phyloP scores from a whole-genome alignment of 805 yeast genomes.

The Yamadazyma ubonensis region DNA sequence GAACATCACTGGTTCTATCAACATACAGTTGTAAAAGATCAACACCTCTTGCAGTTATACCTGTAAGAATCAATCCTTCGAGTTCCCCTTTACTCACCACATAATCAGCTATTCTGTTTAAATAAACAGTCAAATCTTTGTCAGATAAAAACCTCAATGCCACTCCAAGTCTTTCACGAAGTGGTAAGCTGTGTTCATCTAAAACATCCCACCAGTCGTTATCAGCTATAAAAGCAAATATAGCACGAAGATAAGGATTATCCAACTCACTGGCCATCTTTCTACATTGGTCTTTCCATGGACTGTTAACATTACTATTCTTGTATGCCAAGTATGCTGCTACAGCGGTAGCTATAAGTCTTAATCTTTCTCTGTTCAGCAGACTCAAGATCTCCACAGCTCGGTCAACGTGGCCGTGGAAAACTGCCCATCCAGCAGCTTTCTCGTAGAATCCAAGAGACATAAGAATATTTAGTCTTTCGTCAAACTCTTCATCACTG shows the following conservation, averaged over 20 bases:
- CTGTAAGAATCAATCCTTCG: conserved; percentile 88
- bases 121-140: conserved; percentile 68
- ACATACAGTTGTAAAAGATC: conserved; percentile 83
- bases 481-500: conserved; percentile 71
- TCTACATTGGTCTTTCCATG: conserved; percentile 94
- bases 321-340: conserved; percentile 81
- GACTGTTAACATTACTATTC: conserved; percentile 56
- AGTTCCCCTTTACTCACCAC: conserved; percentile 80
- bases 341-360: conserved; percentile 88
- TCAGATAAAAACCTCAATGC: conserved; percentile 85
- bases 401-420: conserved; percentile 80
- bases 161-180: conserved; percentile 85
- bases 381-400: conserved; percentile 78
- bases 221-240: conserved; percentile 91
- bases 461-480: conserved; percentile 57
- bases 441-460: conserved; percentile 65
- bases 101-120: conserved; percentile 65
- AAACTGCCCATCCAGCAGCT: conserved; percentile 98
- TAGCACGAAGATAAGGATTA: conserved; percentile 85
- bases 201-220: conserved; percentile 96
- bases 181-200: conserved; percentile 84
- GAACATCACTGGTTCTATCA: conserved; percentile 86
- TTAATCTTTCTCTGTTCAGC: conserved; percentile 67
- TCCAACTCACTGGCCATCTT: conserved; percentile 83
- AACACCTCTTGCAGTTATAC: conserved; percentile 83